Evolutionary conservation across 2,329 filamentous ascomycete genomes (phyloP).

Genomic region (Sporothrix brasiliensis): DNA sequence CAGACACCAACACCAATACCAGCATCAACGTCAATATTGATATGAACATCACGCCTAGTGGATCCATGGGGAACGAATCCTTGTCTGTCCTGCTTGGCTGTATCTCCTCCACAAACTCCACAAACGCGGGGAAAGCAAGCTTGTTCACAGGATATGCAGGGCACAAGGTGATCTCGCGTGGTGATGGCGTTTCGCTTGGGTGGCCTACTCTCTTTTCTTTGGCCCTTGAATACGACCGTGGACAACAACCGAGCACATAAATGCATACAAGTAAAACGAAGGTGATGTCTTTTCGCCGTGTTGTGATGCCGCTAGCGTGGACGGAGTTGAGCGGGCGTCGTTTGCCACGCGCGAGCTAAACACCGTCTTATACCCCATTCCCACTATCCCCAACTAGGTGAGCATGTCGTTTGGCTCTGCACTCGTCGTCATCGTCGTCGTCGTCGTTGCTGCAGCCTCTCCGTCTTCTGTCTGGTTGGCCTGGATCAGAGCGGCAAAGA

Average conservation of each 20-base stretch:
- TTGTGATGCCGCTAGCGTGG: not conserved
- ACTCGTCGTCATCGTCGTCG: no score
- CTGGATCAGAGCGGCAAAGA: slow-evolving; percentile 26
- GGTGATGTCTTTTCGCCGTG: not conserved
- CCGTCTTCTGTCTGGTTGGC: not conserved
- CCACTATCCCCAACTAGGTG: not conserved
- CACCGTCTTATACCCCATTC: not conserved
- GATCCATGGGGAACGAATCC: not conserved
- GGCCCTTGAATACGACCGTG: not conserved
- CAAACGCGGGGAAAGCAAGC: slow-evolving; percentile 19
- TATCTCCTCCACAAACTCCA: not conserved
- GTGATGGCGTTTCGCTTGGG: slow-evolving; percentile 3
- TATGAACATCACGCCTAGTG: slow-evolving; percentile 1
- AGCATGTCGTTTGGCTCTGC: not conserved
- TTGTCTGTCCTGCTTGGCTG: not conserved
- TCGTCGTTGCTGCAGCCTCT: no score
- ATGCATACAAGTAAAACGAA: not conserved
- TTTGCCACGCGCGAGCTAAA: not conserved
- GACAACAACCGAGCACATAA: not conserved
- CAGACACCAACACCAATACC: no score
- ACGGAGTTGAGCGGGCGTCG: slow-evolving; percentile 9
- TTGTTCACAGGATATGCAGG: not conserved
- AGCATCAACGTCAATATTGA: not conserved
- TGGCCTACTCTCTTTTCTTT: not conserved
- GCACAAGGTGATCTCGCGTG: not conserved